Evolutionary conservation across 805 yeast genomes (phyloP), one percentile per base, ranked within the genome.

Genomic region (Metschnikowia similis): DNA sequence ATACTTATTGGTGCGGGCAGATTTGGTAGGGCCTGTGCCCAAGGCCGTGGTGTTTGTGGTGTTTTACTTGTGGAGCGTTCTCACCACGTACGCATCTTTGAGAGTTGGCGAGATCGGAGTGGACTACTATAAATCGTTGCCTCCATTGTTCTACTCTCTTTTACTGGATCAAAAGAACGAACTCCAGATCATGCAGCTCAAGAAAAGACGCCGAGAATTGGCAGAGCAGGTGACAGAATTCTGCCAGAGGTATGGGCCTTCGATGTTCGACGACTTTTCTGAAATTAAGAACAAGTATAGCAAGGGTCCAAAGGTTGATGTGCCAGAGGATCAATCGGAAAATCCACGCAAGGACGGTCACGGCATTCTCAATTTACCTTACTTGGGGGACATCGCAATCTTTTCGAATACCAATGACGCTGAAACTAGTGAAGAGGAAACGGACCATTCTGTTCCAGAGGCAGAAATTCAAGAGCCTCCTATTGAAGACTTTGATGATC

Each of bases 21-120:
- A 50, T n/a, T 43, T 55, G 36, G 48, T 38, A 8, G 47, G 46
- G 4, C 48, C 41, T 11, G 38, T 52, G 13, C 57, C 64, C 4
- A 50, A 49, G 4, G 28, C 49, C 6, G 31, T 58, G 1, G 61
- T 70, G 11, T 72, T 71, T 46, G 17, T 61, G 10, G 41, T 59
- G 4, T 71, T 67, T 52, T 72, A 72, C 51, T 58, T 62, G 9
- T 66, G 66, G 66, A 67, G 71, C 28, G 67, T 71, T 2, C 59
- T 70, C 30, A 71, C 74, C 16, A 72, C 77, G 0, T 72, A 69
- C 53, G 71, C 76, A 0, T 69, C 75, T 5, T 63, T 72, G 35
- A 54, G 76, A 44, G 65, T 67, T 5, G 77, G 77, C 3, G 77
- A 72, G 48, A 67, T 66, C 42, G 77, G 76, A 2, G 65, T 71